Percentiles rank a stretch among this genome's conserved stretches.
Evolutionary conservation across 495 filamentous ascomycete genomes (phyloP).

Genomic region (Aspergillus mulundensis): DNA sequence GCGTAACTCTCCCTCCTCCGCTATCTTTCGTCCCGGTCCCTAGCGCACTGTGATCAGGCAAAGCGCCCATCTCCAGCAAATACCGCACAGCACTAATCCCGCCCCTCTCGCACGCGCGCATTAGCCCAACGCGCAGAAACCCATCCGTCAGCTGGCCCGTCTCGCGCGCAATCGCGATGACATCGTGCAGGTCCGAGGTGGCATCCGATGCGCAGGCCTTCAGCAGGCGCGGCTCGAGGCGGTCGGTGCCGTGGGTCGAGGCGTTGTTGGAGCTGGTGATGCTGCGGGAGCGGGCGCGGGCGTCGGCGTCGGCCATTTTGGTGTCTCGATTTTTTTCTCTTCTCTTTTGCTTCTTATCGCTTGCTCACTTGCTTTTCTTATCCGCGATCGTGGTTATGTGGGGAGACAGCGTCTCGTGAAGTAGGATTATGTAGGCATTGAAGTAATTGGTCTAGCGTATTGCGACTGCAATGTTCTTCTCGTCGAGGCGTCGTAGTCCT

Average conservation of each 20-base stretch:
- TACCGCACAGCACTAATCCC: conserved; percentile 39
- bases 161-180: conserved; percentile 37
- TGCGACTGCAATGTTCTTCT: not conserved
- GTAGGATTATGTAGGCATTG: not conserved
- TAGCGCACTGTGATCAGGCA: conserved; percentile 25
- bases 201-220: conserved; percentile 47
- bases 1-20: conserved; percentile 21
- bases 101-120: conserved; percentile 49
- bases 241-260: conserved; percentile 21
- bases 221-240: conserved; percentile 51
- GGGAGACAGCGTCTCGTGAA: not conserved
- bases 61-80: conserved; percentile 43
- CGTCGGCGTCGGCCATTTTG: conserved; percentile 20
- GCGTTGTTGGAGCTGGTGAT: conserved; percentile 35
- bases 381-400: not conserved
- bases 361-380: too few species aligned
- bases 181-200: conserved; percentile 29
- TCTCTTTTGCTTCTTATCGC: too few species aligned
- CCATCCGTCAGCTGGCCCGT: conserved; percentile 44
- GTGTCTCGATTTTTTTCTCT: too few species aligned
- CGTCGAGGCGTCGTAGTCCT: too few species aligned
- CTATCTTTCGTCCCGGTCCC: not conserved
- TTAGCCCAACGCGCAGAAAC: conserved; percentile 48
- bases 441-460: not conserved
- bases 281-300: conserved; percentile 32